These are phyloP conservation scores for Lodderomyces jiufengensis DNA, from an alignment of 1,139 yeast genomes.

Conservation along the genomic window DNA sequence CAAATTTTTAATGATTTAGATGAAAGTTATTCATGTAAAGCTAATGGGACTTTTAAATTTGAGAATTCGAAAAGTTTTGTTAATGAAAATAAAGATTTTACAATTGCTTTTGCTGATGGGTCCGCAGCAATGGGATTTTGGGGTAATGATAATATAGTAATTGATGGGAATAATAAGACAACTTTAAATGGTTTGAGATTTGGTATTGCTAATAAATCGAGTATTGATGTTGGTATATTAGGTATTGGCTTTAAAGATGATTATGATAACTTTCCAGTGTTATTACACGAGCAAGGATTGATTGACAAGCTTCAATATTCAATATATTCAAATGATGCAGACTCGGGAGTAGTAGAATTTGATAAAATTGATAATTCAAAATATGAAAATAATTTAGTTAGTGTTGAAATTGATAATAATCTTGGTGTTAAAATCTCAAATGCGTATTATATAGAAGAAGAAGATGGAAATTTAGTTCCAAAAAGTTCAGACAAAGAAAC, in stretches of 20 bases:
- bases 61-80: conserved; percentile 9
- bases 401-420: conserved; percentile 21
- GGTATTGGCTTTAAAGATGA: conserved; percentile 35
- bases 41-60: conserved; percentile 13
- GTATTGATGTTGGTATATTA: conserved; percentile 42
- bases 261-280: conserved; percentile 24
- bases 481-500: background rate
- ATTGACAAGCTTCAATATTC: conserved; percentile 51
- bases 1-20: conserved; percentile 9
- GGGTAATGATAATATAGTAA: conserved; percentile 53
- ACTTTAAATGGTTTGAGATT: conserved; percentile 40
- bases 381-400: conserved; percentile 41
- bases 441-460: background rate
- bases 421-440: conserved; percentile 3
- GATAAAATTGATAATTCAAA: conserved; percentile 58
- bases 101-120: conserved; percentile 46
- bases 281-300: conserved; percentile 36
- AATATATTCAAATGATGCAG: conserved; percentile 39
- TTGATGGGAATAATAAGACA: conserved; percentile 9
- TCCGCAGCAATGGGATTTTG: conserved; percentile 41
- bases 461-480: background rate
- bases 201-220: conserved; percentile 45
- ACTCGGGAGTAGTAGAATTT: conserved; percentile 46
- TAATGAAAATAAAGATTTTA: conserved; percentile 7
- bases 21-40: conserved; percentile 8